phyloP scores from a whole-genome alignment of 129 eudicot species.

The Helichrysum umbraculigerum region DNA sequence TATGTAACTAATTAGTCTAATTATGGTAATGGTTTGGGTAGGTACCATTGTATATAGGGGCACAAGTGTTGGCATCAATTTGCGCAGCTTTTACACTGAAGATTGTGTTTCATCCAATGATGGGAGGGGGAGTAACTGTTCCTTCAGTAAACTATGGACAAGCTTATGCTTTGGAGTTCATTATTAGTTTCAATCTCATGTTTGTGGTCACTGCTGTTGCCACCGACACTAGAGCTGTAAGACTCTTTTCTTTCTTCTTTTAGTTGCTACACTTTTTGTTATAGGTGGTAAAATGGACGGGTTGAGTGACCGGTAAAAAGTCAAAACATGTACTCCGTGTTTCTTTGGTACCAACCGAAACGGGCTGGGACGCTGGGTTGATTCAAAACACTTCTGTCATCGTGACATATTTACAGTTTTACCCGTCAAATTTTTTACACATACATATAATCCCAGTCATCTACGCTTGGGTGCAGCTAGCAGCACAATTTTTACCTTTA shows the following conservation, averaged over 20 bases:
- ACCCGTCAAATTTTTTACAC: neutral
- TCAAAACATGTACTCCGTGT: neutral
- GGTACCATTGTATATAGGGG: slow-evolving; percentile 89
- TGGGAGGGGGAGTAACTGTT: slow-evolving; percentile 90
- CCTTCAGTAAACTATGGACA: slow-evolving; percentile 71
- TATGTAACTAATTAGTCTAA: neutral
- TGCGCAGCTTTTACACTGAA: slow-evolving; percentile 80
- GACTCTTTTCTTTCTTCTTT: slow-evolving; percentile 22
- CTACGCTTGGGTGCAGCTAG: no score
- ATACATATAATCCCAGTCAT: neutral
- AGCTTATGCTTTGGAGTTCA: slow-evolving; percentile 88
- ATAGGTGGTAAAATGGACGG: neutral
- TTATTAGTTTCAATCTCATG: slow-evolving; percentile 94
- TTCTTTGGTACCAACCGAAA: neutral
- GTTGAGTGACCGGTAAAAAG: neutral
- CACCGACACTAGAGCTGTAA: slow-evolving; percentile 98
- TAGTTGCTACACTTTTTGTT: neutral
- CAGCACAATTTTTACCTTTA: no score
- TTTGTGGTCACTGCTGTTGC: slow-evolving; percentile 98
- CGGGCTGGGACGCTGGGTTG: neutral
- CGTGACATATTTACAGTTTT: no score
- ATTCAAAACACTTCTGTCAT: neutral
- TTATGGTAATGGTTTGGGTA: slow-evolving; percentile 25
- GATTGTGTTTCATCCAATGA: slow-evolving; percentile 65
- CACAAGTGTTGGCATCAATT: slow-evolving; percentile 75